phyloP scores from a whole-genome alignment of 345 rosid species.

The Populus davidiana region DNA sequence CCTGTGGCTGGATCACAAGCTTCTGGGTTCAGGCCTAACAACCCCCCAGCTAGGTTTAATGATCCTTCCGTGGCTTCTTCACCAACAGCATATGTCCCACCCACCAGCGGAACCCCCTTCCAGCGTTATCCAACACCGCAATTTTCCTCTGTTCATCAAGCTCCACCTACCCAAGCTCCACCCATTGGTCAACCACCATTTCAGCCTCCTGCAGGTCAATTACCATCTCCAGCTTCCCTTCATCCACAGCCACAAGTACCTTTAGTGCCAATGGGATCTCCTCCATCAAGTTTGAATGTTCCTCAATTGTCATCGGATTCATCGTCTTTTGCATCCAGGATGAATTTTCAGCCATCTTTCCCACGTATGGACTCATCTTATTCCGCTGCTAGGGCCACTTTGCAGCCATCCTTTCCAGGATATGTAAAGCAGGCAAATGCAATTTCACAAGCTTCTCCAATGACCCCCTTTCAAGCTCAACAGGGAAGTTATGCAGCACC shows the following conservation, averaged over 20 bases:
- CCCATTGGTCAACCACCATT: conserved; percentile 49
- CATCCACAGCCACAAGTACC: conserved; percentile 52
- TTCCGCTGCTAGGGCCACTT: conserved; percentile 36
- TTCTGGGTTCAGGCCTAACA: conserved; percentile 48
- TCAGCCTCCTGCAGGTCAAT: conserved; percentile 56
- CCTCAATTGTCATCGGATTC: conserved; percentile 41
- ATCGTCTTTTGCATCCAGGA: conserved; percentile 31
- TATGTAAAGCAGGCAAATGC: conserved; percentile 50
- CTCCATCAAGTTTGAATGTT: conserved; percentile 33
- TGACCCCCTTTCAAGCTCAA: conserved; percentile 47
- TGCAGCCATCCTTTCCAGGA: conserved; percentile 59
- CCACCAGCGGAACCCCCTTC: conserved; percentile 45
- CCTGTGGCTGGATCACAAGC: conserved; percentile 36
- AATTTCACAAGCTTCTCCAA: conserved; percentile 44
- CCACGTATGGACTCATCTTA: conserved; percentile 39
- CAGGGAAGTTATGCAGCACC: conserved; percentile 51
- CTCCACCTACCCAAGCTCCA: conserved; percentile 41
- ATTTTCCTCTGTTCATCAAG: conserved; percentile 42
- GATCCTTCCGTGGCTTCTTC: conserved; percentile 47
- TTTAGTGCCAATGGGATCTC: conserved; percentile 61
- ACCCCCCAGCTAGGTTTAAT: conserved; percentile 29
- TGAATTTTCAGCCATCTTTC: conserved; percentile 53
- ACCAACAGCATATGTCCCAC: conserved; percentile 47
- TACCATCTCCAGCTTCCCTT: conserved; percentile 39
- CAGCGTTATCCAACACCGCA: conserved; percentile 58